Evolutionary conservation across 2,329 filamentous ascomycete genomes (phyloP).

Genomic region (Celoporthe dispersa): DNA sequence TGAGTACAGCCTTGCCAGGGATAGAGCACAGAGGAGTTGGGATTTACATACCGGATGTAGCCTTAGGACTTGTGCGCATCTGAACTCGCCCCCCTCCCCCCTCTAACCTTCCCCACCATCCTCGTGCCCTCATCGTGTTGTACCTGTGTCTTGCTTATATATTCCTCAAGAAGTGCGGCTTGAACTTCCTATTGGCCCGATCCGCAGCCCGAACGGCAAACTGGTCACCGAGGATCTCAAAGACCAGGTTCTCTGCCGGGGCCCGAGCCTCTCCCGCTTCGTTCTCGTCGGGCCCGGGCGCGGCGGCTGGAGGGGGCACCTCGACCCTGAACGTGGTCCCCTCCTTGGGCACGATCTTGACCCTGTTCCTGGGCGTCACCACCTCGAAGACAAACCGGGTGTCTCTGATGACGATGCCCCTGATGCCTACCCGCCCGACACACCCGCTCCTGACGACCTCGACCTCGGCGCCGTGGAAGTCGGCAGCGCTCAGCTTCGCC

Average conservation of each 20-base stretch:
- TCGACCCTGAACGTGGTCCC: constrained; percentile 82
- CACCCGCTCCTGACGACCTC: constrained; percentile 84
- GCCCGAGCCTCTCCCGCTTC: constrained; percentile 32
- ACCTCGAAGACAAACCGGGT: constrained; percentile 85
- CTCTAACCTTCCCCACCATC: too few species aligned
- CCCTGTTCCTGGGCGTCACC: constrained; percentile 69
- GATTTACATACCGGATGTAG: neutral
- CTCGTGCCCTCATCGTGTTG: neutral
- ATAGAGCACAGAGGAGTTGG: neutral
- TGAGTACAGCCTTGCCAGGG: too few species aligned
- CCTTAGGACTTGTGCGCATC: too few species aligned
- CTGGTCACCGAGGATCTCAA: constrained; percentile 87
- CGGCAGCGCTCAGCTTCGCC: constrained; percentile 80
- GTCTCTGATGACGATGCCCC: constrained; percentile 88
- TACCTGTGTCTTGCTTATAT: constrained; percentile 54
- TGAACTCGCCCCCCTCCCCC: too few species aligned
- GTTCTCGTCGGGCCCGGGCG: constrained; percentile 32
- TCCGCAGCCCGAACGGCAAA: constrained; percentile 84
- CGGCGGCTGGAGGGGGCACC: constrained; percentile 59
- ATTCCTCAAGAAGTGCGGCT: constrained; percentile 76
- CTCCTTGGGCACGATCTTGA: constrained; percentile 88
- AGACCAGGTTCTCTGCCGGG: constrained; percentile 55
- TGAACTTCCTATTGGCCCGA: constrained; percentile 89
- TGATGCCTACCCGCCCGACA: constrained; percentile 78
- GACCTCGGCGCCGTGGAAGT: constrained; percentile 86